Conservation (phyloP, 2,329 filamentous ascomycete species). For the Pseudogymnoascus destructans region DNA sequence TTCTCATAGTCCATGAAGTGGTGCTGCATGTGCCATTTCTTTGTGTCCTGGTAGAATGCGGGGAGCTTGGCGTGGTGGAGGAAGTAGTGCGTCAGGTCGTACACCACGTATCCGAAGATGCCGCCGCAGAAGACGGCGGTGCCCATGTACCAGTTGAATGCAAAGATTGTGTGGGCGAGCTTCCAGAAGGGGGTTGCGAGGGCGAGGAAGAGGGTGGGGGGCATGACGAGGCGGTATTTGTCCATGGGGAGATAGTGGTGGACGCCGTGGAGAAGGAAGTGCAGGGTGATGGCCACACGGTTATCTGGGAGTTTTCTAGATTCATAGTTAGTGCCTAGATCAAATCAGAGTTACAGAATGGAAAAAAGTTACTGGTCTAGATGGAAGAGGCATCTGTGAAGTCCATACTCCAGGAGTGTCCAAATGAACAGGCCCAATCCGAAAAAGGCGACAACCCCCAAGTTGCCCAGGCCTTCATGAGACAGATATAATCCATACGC, state of each 20-base stretch:
- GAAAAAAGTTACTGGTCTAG: slow-evolving; percentile 61
- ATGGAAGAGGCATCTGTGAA: slow-evolving; percentile 90
- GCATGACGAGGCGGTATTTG: slow-evolving; percentile 93
- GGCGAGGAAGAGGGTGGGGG: slow-evolving; percentile 70
- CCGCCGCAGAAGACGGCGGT: slow-evolving; percentile 74
- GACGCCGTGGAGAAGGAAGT: slow-evolving; percentile 92
- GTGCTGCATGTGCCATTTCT: slow-evolving; percentile 95
- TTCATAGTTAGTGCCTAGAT: slow-evolving; percentile 22
- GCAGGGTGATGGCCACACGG: slow-evolving; percentile 67
- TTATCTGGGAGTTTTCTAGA: slow-evolving; percentile 79
- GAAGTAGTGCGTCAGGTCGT: slow-evolving; percentile 98
- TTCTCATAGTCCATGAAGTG: slow-evolving; percentile 98
- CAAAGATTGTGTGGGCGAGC: slow-evolving; percentile 71
- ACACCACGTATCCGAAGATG: slow-evolving; percentile 90
- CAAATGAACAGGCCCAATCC: slow-evolving; percentile 60
- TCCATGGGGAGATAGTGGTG: slow-evolving; percentile 99
- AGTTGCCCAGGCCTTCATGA: slow-evolving; percentile 34
- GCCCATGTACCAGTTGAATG: slow-evolving; percentile 71
- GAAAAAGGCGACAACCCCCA: neutral
- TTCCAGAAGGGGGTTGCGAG: slow-evolving; percentile 88
- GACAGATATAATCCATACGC: slow-evolving; percentile 59
- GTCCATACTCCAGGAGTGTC: slow-evolving; percentile 77
- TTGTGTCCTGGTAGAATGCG: slow-evolving; percentile 76
- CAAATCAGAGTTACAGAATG: neutral
- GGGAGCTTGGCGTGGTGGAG: slow-evolving; percentile 90